A percentile compares a stretch with the other conserved stretches of the same genome.
Evolutionary conservation across 257 asterid species (phyloP).

Genomic region (Jacaranda mimosifolia): DNA sequence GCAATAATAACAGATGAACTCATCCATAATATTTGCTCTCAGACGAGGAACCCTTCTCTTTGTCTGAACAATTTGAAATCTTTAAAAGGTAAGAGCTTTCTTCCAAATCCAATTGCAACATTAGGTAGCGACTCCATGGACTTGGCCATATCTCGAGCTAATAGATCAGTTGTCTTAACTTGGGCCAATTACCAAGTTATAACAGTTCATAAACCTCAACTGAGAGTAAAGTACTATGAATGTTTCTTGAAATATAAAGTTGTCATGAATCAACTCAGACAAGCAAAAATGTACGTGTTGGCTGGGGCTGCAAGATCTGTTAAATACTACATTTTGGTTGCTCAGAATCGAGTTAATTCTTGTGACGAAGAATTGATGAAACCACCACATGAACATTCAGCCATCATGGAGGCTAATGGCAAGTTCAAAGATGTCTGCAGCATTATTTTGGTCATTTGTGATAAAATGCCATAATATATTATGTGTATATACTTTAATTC

Average conservation of each 20-base stretch:
- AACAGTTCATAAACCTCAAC: not conserved
- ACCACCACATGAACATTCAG: not conserved
- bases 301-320: not conserved
- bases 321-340: not conserved
- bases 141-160: not conserved
- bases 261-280: not conserved
- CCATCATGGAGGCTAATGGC: not conserved
- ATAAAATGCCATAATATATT: not conserved
- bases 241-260: not conserved
- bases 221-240: not conserved
- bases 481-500: not conserved
- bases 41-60: not conserved
- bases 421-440: not conserved
- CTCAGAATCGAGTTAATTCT: not conserved
- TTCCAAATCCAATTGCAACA: conserved; percentile 2
- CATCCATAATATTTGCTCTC: not conserved
- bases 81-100: not conserved
- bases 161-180: not conserved
- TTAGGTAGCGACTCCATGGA: not conserved
- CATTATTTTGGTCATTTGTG: not conserved
- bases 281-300: not conserved
- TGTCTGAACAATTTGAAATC: not conserved
- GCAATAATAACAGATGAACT: conserved; percentile 1
- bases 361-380: conserved; percentile 1
- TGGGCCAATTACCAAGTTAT: not conserved